Percentiles rank a stretch among this genome's conserved stretches.
These are phyloP conservation scores for Spatholobus suberectus DNA, from an alignment of 306 rosid genomes.

Conservation along the genomic window DNA sequence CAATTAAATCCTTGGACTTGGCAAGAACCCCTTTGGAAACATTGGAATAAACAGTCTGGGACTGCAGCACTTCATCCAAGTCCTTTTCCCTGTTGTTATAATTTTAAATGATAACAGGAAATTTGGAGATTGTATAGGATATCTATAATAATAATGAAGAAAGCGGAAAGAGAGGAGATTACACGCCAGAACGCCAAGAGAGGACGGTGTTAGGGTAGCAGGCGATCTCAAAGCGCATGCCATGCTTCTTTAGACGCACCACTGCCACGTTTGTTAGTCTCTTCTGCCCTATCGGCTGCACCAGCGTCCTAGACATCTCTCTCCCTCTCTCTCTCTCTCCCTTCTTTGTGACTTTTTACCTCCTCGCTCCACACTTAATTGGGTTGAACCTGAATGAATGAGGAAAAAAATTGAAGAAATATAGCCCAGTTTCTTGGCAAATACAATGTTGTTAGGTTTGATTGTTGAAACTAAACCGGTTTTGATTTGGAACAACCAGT, in stretches of 20 bases:
- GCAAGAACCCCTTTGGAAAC: slow-evolving; percentile 97
- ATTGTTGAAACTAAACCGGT: too few species aligned
- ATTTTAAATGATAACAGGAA: neutral
- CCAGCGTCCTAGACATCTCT: slow-evolving; percentile 66
- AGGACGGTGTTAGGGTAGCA: slow-evolving; percentile 95
- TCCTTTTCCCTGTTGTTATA: slow-evolving; percentile 76
- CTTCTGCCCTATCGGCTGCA: slow-evolving; percentile 96
- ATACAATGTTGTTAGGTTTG: neutral
- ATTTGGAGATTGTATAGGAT: neutral
- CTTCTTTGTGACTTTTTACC: neutral
- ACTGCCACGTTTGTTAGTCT: slow-evolving; percentile 94
- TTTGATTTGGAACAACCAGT: too few species aligned
- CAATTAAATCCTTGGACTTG: slow-evolving; percentile 76
- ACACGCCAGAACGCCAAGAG: slow-evolving; percentile 98
- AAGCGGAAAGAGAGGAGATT: slow-evolving; percentile 32
- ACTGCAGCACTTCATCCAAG: slow-evolving; percentile 91
- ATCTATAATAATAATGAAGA: neutral
- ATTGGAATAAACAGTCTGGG: slow-evolving; percentile 82
- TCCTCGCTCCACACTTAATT: neutral
- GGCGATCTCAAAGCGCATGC: slow-evolving; percentile 90
- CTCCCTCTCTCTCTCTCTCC: neutral
- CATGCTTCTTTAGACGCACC: slow-evolving; percentile 85
- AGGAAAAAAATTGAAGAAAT: neutral
- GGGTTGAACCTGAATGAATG: neutral
- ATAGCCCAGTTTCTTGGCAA: neutral